phyloP scores from a whole-genome alignment of 371 early-diverging fungal genomes.

The Dinochytrium kinnereticum region DNA sequence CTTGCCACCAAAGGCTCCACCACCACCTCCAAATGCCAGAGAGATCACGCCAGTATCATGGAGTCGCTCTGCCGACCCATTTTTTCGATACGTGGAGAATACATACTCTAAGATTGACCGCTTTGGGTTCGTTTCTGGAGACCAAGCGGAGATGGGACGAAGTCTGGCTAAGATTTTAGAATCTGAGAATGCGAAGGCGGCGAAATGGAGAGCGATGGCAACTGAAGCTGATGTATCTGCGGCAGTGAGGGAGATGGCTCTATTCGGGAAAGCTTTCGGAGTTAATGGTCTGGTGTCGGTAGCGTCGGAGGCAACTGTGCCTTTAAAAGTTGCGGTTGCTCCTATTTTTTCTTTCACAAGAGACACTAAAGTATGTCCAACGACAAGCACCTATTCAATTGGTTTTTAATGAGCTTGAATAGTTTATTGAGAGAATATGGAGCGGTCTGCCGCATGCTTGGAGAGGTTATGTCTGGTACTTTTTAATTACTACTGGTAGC shows the following conservation, averaged over 20 bases:
- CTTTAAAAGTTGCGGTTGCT: background rate
- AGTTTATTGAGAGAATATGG: slow-evolving; percentile 14
- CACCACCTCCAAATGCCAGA: slow-evolving; percentile 4
- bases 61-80: slow-evolving; percentile 4
- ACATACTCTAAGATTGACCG: slow-evolving; percentile 7
- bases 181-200: background rate
- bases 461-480: slow-evolving; percentile 26
- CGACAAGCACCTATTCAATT: background rate
- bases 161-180: background rate
- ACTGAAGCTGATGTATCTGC: background rate
- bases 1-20: background rate
- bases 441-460: slow-evolving; percentile 19
- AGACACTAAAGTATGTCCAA: background rate
- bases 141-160: background rate
- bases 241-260: background rate
- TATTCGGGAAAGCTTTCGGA: background rate
- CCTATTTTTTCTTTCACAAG: slow-evolving; percentile 5
- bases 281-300: background rate
- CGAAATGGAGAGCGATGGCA: slow-evolving; percentile 15
- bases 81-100: slow-evolving; percentile 3
- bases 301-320: background rate
- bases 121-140: slow-evolving; percentile 3
- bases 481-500: slow-evolving; percentile 4
- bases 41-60: background rate
- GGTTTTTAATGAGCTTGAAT: background rate